Evolutionary conservation across 1,139 yeast genomes (phyloP).

Genomic region (Pichia cactophila): DNA sequence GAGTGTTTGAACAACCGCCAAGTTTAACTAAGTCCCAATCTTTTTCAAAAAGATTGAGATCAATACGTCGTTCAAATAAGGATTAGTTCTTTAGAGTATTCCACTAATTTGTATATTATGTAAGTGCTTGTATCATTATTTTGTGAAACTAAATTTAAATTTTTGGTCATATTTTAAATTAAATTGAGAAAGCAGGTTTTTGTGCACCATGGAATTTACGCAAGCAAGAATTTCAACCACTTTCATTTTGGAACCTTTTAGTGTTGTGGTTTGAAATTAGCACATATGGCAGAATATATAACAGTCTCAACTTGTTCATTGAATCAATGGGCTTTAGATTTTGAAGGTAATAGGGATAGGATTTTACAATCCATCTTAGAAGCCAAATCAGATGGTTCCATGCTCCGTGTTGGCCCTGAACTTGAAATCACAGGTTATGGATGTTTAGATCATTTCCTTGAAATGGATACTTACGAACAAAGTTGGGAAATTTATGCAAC

Average conservation of each 20-base stretch:
- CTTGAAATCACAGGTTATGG: slow-evolving; percentile 93
- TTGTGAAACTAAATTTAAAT: too few species aligned
- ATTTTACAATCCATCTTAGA: slow-evolving; percentile 69
- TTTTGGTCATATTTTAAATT: too few species aligned
- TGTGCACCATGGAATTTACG: too few species aligned
- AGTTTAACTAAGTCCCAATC: slow-evolving; percentile 18
- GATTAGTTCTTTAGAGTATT: slow-evolving; percentile 4
- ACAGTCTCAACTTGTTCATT: slow-evolving; percentile 62
- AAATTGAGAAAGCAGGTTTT: too few species aligned
- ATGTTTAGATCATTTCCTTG: slow-evolving; percentile 90
- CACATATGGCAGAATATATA: slow-evolving; percentile 45
- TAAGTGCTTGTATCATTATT: neutral
- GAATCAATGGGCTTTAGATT: slow-evolving; percentile 98
- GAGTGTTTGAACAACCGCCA: slow-evolving; percentile 4
- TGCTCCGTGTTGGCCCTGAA: slow-evolving; percentile 92
- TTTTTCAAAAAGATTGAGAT: slow-evolving; percentile 23
- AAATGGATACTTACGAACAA: slow-evolving; percentile 80
- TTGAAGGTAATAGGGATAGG: slow-evolving; percentile 92
- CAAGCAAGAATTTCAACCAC: neutral
- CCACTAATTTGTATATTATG: neutral
- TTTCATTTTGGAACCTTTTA: neutral
- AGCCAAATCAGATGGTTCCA: slow-evolving; percentile 73
- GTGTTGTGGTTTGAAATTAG: neutral
- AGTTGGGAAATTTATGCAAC: slow-evolving; percentile 91
- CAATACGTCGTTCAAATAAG: slow-evolving; percentile 20